phyloP scores from a whole-genome alignment of 140 eudicot species.

The Ambrosia hybrid region DNA sequence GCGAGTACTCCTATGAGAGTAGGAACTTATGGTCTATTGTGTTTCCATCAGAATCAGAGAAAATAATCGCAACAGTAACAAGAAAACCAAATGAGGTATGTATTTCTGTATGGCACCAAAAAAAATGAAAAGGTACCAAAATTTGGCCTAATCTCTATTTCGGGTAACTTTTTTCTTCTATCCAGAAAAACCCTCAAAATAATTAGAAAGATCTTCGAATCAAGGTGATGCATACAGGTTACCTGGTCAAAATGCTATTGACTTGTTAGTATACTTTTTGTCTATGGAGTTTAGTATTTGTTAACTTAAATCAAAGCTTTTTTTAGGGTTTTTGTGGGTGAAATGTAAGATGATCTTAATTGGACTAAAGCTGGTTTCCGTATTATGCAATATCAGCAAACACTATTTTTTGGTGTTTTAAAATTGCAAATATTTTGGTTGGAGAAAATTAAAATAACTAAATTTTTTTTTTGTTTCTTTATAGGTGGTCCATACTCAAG shows the following conservation, averaged over 20 bases:
- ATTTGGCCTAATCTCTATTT: not conserved
- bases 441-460: not conserved
- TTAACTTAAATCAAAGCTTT: too few species aligned
- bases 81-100: conserved; percentile 81
- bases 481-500: conserved; percentile 97
- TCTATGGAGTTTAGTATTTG: too few species aligned
- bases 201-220: too few species aligned
- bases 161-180: too few species aligned
- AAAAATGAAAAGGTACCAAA: too few species aligned
- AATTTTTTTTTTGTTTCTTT: not conserved
- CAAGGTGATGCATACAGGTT: too few species aligned
- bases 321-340: too few species aligned
- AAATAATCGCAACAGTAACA: conserved; percentile 70
- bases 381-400: too few species aligned
- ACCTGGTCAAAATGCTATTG: too few species aligned
- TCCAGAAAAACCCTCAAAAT: not conserved
- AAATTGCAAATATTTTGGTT: conserved; percentile 2
- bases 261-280: too few species aligned
- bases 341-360: too few species aligned
- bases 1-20: conserved; percentile 62
- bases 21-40: conserved; percentile 85
- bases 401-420: not conserved
- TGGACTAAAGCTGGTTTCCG: too few species aligned
- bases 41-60: conserved; percentile 84
- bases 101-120: not conserved